Evolutionary conservation across 2,329 filamentous ascomycete species (phyloP).

Genomic region (Cadophora malorum): DNA sequence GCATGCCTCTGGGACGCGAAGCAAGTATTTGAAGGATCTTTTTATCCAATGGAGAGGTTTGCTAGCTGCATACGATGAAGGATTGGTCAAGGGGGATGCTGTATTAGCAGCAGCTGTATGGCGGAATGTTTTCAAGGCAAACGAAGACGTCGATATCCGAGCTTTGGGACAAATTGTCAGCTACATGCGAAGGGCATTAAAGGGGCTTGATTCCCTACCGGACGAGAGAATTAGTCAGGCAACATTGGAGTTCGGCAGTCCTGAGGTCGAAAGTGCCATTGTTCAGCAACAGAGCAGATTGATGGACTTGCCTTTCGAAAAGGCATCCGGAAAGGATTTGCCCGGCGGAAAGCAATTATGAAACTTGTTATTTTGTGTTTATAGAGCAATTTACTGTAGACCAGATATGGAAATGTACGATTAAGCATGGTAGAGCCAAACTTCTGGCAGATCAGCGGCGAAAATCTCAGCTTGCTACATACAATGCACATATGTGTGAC

Average conservation of each 20-base stretch:
- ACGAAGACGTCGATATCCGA: conserved; percentile 64
- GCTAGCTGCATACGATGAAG: conserved; percentile 84
- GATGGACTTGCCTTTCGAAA: conserved; percentile 46
- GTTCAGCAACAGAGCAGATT: conserved; percentile 49
- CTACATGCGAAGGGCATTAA: conserved; percentile 65
- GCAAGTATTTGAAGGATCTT: conserved; percentile 81
- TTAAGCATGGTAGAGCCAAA: neutral
- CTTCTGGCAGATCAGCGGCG: neutral
- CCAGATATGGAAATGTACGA: neutral
- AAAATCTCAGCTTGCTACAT: conserved; percentile 8
- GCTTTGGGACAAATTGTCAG: conserved; percentile 66
- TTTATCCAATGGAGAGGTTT: conserved; percentile 93
- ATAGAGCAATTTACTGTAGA: neutral
- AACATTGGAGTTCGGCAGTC: conserved; percentile 57
- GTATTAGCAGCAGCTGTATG: conserved; percentile 84
- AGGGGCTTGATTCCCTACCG: conserved; percentile 56
- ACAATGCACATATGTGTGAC: neutral
- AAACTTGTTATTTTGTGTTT: neutral
- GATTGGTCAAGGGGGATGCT: conserved; percentile 76
- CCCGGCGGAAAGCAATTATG: conserved; percentile 34
- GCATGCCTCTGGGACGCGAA: conserved; percentile 62
- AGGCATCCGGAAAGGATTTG: conserved; percentile 42
- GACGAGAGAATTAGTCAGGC: conserved; percentile 59
- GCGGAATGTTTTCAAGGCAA: conserved; percentile 89
- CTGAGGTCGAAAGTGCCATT: conserved; percentile 47